These are phyloP conservation scores for Meyerozyma guilliermondii DNA, from an alignment of 1,139 yeast genomes.

Conservation along the genomic window DNA sequence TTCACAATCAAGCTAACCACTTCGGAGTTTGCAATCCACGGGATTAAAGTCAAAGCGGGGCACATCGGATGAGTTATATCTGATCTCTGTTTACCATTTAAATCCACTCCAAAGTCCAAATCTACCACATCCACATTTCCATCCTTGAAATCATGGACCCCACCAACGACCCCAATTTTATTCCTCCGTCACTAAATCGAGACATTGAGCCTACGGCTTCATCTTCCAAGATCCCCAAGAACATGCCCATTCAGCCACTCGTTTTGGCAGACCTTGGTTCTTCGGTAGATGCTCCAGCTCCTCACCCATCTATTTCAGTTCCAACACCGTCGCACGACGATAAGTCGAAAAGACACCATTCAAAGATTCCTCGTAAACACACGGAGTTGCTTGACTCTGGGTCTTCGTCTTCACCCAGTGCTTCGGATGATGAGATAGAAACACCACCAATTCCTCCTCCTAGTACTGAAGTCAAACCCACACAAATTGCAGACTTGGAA, in stretches of 20 bases:
- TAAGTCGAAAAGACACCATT: slow-evolving; percentile 16
- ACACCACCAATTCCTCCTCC: slow-evolving; percentile 30
- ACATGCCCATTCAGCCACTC: slow-evolving; percentile 67
- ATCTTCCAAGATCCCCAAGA: slow-evolving; percentile 65
- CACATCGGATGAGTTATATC: not conserved
- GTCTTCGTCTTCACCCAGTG: slow-evolving; percentile 18
- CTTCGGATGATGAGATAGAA: slow-evolving; percentile 3
- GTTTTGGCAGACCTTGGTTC: slow-evolving; percentile 73
- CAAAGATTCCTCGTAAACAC: slow-evolving; percentile 39
- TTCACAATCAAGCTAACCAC: not conserved
- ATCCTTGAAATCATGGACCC: slow-evolving; percentile 57
- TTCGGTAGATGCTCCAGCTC: slow-evolving; percentile 70
- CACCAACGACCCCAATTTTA: slow-evolving; percentile 71
- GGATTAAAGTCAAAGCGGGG: not conserved
- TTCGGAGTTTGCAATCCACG: not conserved
- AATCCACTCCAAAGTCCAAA: not conserved
- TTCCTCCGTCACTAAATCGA: slow-evolving; percentile 63
- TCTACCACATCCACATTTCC: not conserved
- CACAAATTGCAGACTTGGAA: slow-evolving; percentile 87
- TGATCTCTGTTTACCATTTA: not conserved
- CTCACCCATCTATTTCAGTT: slow-evolving; percentile 34
- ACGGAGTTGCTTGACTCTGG: slow-evolving; percentile 33
- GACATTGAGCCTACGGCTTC: slow-evolving; percentile 67
- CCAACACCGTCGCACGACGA: slow-evolving; percentile 3
- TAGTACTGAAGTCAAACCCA: slow-evolving; percentile 48